Conservation (phyloP, 805 yeast species). For the Wickerhamiella cacticola region DNA sequence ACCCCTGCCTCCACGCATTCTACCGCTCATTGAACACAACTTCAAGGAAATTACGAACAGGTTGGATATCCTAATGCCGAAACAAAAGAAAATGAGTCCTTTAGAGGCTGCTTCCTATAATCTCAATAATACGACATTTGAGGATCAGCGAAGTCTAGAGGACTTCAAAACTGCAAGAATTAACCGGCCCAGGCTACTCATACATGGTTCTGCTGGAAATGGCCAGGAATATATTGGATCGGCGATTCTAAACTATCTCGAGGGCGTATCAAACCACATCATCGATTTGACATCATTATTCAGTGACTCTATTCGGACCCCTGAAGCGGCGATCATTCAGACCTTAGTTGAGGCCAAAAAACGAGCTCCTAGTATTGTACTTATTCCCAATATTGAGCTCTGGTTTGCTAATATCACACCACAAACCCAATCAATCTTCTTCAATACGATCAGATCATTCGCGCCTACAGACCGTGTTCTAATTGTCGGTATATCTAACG, state of each 20-base stretch:
- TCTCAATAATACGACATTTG: constrained; percentile 38
- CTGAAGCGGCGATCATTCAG: constrained; percentile 76
- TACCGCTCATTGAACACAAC: constrained; percentile 47
- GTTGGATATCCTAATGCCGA: constrained; percentile 52
- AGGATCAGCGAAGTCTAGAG: constrained; percentile 57
- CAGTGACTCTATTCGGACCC: constrained; percentile 66
- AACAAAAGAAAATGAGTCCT: constrained; percentile 39
- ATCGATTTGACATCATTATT: constrained; percentile 68
- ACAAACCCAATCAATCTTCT: constrained; percentile 58
- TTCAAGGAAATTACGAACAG: constrained; percentile 37
- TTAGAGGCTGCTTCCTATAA: constrained; percentile 60
- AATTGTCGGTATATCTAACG: constrained; percentile 59
- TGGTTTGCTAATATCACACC: constrained; percentile 61
- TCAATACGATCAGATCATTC: constrained; percentile 55
- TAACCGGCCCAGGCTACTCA: constrained; percentile 67
- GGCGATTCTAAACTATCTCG: constrained; percentile 69
- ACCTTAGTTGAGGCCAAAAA: constrained; percentile 76
- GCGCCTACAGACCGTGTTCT: constrained; percentile 62
- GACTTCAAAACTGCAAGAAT: constrained; percentile 45
- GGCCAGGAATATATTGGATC: constrained; percentile 81
- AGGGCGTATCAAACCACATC: constrained; percentile 80
- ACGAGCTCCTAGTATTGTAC: constrained; percentile 77
- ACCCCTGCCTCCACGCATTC: constrained; percentile 65
- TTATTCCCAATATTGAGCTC: constrained; percentile 68
- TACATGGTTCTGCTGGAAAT: constrained; percentile 62